These are phyloP conservation scores for Diaporthe ilicicola DNA, from an alignment of 2,329 filamentous ascomycete species.

Conservation along the genomic window DNA sequence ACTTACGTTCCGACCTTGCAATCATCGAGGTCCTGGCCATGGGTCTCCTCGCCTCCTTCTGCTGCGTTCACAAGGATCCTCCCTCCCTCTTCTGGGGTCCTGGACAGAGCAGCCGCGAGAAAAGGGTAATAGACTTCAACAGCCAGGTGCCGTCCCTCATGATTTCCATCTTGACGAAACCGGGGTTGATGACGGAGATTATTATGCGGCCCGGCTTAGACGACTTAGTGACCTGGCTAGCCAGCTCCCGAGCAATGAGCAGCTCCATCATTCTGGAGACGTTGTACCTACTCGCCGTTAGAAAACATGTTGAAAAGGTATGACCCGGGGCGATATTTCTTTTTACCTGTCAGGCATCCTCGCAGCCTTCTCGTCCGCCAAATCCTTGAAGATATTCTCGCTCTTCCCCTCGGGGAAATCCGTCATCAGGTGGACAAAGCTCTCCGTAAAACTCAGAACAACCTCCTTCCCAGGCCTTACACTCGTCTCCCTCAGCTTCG, in stretches of 20 bases:
- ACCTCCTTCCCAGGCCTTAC: constrained; percentile 31
- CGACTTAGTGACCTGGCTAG: constrained; percentile 19
- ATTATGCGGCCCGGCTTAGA: constrained; percentile 41
- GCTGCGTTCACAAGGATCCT: constrained; percentile 43
- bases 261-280: constrained; percentile 47
- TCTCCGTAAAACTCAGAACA: constrained; percentile 38
- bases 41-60: constrained; percentile 42
- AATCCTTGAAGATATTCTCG: constrained; percentile 35
- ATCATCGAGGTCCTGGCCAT: constrained; percentile 46
- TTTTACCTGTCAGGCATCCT: neutral
- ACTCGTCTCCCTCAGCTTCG: constrained; percentile 41
- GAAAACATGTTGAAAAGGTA: too few relatives aligned
- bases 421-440: constrained; percentile 36
- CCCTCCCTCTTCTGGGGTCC: constrained; percentile 55
- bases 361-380: neutral
- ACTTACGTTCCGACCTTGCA: constrained; percentile 43
- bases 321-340: too few relatives aligned
- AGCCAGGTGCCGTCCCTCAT: constrained; percentile 8
- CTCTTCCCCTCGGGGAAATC: neutral
- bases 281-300: constrained; percentile 38
- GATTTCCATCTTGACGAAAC: constrained; percentile 39
- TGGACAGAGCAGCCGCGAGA: constrained; percentile 45
- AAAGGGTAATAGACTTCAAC: neutral
- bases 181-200: constrained; percentile 43
- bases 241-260: constrained; percentile 42